Evolutionary conservation across 352 stramenopile genomes (phyloP), one percentile per base, ranked within the genome.

Genomic region (Phytophthora chlamydospora): DNA sequence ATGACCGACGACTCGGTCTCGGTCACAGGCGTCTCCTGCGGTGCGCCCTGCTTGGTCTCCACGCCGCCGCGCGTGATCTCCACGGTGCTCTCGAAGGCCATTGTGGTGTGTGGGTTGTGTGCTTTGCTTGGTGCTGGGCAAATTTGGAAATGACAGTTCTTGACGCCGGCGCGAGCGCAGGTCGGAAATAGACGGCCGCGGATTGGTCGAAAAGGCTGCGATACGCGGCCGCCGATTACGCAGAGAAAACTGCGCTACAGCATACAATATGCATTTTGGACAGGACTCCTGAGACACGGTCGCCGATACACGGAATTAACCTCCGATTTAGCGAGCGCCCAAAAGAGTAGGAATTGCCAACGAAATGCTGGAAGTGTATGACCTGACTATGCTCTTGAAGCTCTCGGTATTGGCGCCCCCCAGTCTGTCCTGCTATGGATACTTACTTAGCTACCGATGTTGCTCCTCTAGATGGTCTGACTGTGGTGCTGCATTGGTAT

Each of bases 71-170:
- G 66, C 21, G 79, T 73, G 57, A 88, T 63, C 36, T 89, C 73
- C 35, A 86, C 66, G 31, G 71, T 80, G 36, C 66, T 81, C 45
- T 69, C 69, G 54, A 89, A 74, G 19, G 81, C 72, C 79, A 85
- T 88, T 21, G 24, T 54, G 62, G 14, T 39, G 42, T 8, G 21
- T 54, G 10, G n/a, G 44, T 32, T 33, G 31, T 11, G 27, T 13
- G 51, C 16, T 32, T 19, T 74, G 60, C n/a, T 58, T 10, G 27
- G 27, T 16, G 39, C 7, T 14, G 35, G 46, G 68, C 58, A 60
- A 78, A 72, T 79, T 77, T 31, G 56, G 38, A 42, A 78, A 80
- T 80, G 71, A 76, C 62, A 56, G 35, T 13, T 56, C 36, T 7
- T 57, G 59, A 47, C 43, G 34, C 17, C 16, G 35, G 49, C 34